Evolutionary conservation across 176 grass and related monocot genomes (phyloP), one percentile per base, ranked within the genome.

Genomic region (Oropetium thomaeum): DNA sequence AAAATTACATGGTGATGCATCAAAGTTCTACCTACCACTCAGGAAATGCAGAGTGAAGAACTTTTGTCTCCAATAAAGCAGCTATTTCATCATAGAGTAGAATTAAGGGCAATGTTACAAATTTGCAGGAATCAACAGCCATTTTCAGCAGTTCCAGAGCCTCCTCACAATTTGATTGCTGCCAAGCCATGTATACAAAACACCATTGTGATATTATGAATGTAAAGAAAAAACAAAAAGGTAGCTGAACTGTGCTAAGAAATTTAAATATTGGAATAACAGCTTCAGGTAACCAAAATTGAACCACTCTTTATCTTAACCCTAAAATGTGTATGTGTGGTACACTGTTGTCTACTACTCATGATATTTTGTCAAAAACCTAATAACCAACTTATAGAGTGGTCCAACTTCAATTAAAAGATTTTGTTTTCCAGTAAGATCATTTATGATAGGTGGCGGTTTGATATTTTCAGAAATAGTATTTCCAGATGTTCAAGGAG

Each of bases 1-100:
- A 64, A 80, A 58, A n/a, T 44, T 48, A 70, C 20, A 74, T 41
- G 43, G 67, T 47, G 16, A 65, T 53, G 48, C 60, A 77, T 33
- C n/a, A 15, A 62, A 68, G 32, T 33, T 27, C 52, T 42, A 83
- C 86, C 47, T 76, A 93, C 94, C 94, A 93, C 1, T 97, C 94
- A 75, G 80, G 32, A 82, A 97, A 78, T 69, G 76, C 60, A 29
- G 78, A 82, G 80, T 89, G 86, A 82, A 93, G 78, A 78, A 74
- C 77, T 67, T 55, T 74, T 53, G 62, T 80, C 59, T 87, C 86
- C 78, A 93, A 62, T 70, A 97, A 89, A 81, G 81, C 44, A 89
- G 82, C 69, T 73, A 97, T 77, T 89, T 97, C 88, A 67, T 97
- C 94, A 68, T 93, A 91, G 48, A 93, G 90, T 55, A 93, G 78